phyloP scores from a whole-genome alignment of 176 grass and related monocot species.

The Pontederia crassipes region DNA sequence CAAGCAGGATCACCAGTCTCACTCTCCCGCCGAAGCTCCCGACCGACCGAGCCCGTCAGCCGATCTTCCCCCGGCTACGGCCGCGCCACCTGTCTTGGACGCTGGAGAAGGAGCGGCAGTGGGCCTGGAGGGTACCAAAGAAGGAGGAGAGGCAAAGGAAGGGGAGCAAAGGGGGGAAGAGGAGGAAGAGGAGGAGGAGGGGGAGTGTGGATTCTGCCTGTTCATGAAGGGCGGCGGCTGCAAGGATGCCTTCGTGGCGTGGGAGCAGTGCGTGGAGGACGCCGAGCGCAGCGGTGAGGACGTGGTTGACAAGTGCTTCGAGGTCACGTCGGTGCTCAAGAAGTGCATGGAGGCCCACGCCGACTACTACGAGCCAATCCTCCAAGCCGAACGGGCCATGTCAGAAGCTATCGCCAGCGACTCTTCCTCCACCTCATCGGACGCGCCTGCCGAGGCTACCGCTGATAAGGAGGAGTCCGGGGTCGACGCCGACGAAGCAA shows the following conservation, averaged over 20 bases:
- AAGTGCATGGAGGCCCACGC: conserved; percentile 81
- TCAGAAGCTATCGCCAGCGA: conserved; percentile 12
- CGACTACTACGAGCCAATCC: conserved; percentile 60
- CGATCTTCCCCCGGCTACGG: too few relatives aligned
- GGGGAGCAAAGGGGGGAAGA: background rate
- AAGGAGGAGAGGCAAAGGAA: conserved; percentile 6
- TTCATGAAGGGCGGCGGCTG: conserved; percentile 91
- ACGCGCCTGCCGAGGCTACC: background rate
- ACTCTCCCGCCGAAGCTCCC: background rate
- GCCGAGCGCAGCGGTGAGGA: conserved; percentile 42
- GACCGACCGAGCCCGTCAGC: background rate
- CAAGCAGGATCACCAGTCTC: background rate
- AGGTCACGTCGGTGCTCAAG: conserved; percentile 48
- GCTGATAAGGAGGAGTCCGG: conserved; percentile 9
- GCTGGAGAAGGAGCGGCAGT: background rate
- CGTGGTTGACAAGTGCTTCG: conserved; percentile 54
- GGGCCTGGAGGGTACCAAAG: background rate
- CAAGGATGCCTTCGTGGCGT: conserved; percentile 56
- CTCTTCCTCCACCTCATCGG: background rate
- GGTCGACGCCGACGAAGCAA: conserved; percentile 13
- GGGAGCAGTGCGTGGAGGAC: conserved; percentile 70
- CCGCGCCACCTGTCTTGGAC: too few relatives aligned
- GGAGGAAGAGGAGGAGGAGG: conserved; percentile 39
- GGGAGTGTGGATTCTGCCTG: conserved; percentile 84
- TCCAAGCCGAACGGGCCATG: conserved; percentile 38